Evolutionary conservation across 352 stramenopile species (phyloP), one percentile per base, ranked within the genome.

Genomic region (Phytophthora macrochlamydospora): DNA sequence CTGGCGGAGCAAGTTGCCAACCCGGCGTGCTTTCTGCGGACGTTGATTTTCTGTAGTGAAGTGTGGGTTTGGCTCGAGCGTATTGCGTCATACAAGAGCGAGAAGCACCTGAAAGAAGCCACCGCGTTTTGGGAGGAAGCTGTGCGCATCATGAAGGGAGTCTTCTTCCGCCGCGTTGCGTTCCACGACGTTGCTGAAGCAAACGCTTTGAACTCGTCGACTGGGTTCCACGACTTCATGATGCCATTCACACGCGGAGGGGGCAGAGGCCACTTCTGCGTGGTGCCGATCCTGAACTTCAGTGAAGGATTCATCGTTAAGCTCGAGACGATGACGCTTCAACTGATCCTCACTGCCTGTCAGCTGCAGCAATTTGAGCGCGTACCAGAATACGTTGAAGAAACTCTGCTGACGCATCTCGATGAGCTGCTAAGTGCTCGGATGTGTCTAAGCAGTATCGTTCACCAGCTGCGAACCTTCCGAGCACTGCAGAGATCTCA

Each of bases 231-330:
- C 49, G 65, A 74, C 31, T 76, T 79, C 31, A 64, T 62, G 9
- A 65, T 71, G 51, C 64, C 60, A 3, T 66, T 69, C n/a, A 51
- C 49, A 1, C 62, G 69, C 58, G 62, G 65, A 48, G 30, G 51
- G 24, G 64, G 69, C 44, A 79, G 71, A 12, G 76, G 74, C 1
- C 73, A 73, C 8, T 94, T 90, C 52, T 92, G 75, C 29, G 69
- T 94, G 42, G 83, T 94, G 7, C 86, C 86, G 12, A 91, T 94
- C 33, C 51, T 94, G 24, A 94, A 94, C 58, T 94, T 94, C 56
- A 86, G 79, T n/a, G 83, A 92, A 61, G 71, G 78, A 9, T 88
- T 92, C 44, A 92, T 93, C 24, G 51, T 83, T 46, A 82, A 82
- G 32, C 71, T 94, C 11, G 84, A 94, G 55, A 52, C 56, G 1